These are phyloP conservation scores for Paracorniculantispora psalliotae DNA, from an alignment of 2,329 filamentous ascomycete species.

Conservation along the genomic window DNA sequence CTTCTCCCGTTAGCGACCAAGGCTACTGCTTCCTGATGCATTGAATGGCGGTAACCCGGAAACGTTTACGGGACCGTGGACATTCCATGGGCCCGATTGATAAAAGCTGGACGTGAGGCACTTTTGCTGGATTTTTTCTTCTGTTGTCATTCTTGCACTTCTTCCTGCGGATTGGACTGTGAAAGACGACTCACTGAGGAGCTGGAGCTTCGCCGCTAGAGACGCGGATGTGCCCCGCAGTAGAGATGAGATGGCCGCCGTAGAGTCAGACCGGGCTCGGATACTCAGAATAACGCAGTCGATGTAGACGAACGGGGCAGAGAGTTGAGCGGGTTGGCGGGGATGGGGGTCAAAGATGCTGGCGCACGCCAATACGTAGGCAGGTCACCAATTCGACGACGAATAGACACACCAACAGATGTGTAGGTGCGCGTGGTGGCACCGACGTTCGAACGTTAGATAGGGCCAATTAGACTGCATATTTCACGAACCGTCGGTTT, in stretches of 20 bases:
- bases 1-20: neutral
- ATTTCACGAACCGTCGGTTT: no score
- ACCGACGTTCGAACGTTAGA: no score
- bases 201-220: no score
- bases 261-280: slow-evolving; percentile 9
- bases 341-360: neutral
- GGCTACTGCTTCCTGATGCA: slow-evolving; percentile 1
- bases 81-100: neutral
- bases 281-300: neutral
- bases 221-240: neutral
- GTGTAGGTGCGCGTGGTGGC: no score
- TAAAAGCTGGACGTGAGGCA: neutral
- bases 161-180: no score
- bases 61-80: neutral
- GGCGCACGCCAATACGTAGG: no score
- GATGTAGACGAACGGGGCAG: slow-evolving; percentile 2
- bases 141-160: neutral
- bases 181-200: no score
- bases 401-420: no score
- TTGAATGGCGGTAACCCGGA: neutral
- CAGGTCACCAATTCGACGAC: no score
- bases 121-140: neutral
- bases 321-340: neutral
- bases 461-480: no score
- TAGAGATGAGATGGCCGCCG: neutral